Evolutionary conservation across 345 rosid species (phyloP).

Genomic region (Murraya koenigii): DNA sequence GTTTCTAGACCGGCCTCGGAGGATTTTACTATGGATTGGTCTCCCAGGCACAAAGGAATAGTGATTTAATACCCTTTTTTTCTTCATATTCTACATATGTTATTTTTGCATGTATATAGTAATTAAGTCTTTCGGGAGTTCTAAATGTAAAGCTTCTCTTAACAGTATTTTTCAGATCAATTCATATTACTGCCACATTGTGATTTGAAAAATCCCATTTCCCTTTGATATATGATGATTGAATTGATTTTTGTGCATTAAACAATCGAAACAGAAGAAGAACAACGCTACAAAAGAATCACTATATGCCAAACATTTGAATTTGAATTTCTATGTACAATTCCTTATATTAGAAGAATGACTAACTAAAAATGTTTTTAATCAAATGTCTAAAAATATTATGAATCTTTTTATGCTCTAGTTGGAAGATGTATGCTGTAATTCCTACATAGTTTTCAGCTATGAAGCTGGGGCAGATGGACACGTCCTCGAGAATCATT

Average conservation of each 20-base stretch:
- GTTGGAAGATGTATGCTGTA: background rate
- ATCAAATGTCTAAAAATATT: background rate
- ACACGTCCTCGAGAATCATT: background rate
- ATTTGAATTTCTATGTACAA: background rate
- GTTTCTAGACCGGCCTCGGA: slow-evolving; percentile 72
- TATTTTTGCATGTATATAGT: background rate
- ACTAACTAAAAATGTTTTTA: background rate
- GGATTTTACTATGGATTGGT: slow-evolving; percentile 73
- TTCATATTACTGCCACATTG: background rate
- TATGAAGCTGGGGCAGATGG: background rate
- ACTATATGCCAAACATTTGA: background rate
- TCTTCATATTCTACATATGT: background rate
- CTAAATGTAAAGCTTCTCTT: slow-evolving; percentile 14
- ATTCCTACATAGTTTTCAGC: background rate
- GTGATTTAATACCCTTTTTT: slow-evolving; percentile 11
- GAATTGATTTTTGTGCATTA: background rate
- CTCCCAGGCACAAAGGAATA: slow-evolving; percentile 28
- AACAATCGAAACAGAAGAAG: background rate
- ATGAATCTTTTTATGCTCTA: background rate
- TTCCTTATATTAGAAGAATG: background rate
- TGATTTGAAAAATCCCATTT: background rate
- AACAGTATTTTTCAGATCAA: background rate
- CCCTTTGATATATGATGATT: background rate
- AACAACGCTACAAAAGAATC: background rate
- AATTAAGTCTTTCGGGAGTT: background rate